Evolutionary conservation across 108 stramenopile genomes (phyloP).

Genomic region (Fragilaria crotonensis): DNA sequence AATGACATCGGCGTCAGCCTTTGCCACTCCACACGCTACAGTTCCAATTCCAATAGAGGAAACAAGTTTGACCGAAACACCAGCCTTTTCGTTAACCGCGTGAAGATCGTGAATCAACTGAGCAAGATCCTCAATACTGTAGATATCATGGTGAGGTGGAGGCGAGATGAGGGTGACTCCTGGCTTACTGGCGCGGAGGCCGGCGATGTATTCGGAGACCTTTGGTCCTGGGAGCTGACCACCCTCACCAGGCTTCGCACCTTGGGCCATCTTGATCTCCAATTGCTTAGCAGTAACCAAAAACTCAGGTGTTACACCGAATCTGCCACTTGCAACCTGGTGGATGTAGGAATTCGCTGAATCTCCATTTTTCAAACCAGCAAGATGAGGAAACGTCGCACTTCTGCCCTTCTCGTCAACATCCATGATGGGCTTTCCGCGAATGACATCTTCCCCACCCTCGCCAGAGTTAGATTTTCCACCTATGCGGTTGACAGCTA

Average conservation of each 20-base stretch:
- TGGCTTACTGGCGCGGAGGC: conserved; percentile 78
- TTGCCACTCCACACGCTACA: conserved; percentile 92
- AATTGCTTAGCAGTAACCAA: conserved; percentile 87
- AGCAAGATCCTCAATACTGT: conserved; percentile 94
- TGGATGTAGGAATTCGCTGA: conserved; percentile 85
- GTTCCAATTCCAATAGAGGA: conserved; percentile 95
- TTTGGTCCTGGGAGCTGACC: conserved; percentile 92
- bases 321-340: conserved; percentile 91
- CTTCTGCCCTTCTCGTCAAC: conserved; percentile 81
- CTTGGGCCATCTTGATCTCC: conserved; percentile 96
- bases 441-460: conserved; percentile 86
- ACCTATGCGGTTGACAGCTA: conserved; percentile 91
- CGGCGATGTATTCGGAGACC: conserved; percentile 92
- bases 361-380: conserved; percentile 86
- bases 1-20: conserved; percentile 94
- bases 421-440: conserved; percentile 53
- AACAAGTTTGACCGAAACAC: conserved; percentile 96
- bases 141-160: conserved; percentile 96
- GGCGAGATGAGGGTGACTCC: conserved; percentile 93
- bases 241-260: conserved; percentile 95
- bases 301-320: conserved; percentile 92
- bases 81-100: conserved; percentile 85
- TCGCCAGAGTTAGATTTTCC: conserved; percentile 94
- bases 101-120: conserved; percentile 94
- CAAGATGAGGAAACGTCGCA: conserved; percentile 78